phyloP scores from a whole-genome alignment of 805 yeast genomes.

The Candida hispaniensis region DNA sequence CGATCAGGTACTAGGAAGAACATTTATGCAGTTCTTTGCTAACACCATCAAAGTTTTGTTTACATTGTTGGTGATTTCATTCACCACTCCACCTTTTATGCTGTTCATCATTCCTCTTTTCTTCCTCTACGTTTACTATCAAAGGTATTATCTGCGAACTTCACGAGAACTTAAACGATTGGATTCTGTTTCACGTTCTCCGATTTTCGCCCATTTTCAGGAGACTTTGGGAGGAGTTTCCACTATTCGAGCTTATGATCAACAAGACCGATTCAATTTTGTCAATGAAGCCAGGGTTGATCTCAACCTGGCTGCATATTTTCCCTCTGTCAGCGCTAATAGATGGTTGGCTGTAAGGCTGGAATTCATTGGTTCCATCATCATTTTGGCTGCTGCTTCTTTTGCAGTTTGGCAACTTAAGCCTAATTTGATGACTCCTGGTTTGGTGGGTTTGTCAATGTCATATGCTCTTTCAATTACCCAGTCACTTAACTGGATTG shows the following conservation, averaged over 20 bases:
- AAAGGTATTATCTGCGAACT: slow-evolving; percentile 54
- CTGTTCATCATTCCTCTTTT: slow-evolving; percentile 60
- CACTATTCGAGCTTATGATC: slow-evolving; percentile 68
- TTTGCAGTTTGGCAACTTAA: slow-evolving; percentile 61
- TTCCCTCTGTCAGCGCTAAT: slow-evolving; percentile 85
- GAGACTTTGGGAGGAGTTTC: slow-evolving; percentile 71
- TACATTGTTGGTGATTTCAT: slow-evolving; percentile 71
- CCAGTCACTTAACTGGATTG: slow-evolving; percentile 92
- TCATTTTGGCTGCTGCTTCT: slow-evolving; percentile 78
- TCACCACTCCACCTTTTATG: slow-evolving; percentile 81
- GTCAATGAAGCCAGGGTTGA: slow-evolving; percentile 53
- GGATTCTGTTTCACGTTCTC: slow-evolving; percentile 58
- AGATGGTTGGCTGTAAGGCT: slow-evolving; percentile 96
- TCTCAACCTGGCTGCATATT: slow-evolving; percentile 80
- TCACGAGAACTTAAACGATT: slow-evolving; percentile 75
- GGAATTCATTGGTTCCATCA: slow-evolving; percentile 81
- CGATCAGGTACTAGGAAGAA: slow-evolving; percentile 56
- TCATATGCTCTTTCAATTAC: slow-evolving; percentile 90
- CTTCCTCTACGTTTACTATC: slow-evolving; percentile 57
- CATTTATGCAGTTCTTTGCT: slow-evolving; percentile 33
- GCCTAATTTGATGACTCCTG: slow-evolving; percentile 68
- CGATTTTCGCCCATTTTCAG: slow-evolving; percentile 73
- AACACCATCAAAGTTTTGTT: slow-evolving; percentile 36
- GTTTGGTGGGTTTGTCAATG: slow-evolving; percentile 87
- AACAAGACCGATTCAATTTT: slow-evolving; percentile 49